phyloP scores from a whole-genome alignment of 495 filamentous ascomycete species.

The Aspergillus haitiensis region DNA sequence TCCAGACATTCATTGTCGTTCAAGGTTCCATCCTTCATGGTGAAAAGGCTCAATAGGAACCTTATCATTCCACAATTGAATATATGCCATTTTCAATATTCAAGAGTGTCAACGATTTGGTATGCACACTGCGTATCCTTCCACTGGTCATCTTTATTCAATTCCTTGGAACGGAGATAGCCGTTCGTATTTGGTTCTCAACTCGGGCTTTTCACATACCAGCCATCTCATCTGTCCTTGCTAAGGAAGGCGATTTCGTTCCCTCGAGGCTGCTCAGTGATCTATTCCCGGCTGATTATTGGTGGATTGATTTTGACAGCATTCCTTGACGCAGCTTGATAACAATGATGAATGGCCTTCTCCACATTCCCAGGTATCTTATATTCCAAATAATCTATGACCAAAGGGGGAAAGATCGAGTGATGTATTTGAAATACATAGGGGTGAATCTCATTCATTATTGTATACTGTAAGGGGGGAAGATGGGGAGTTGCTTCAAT shows the following conservation, averaged over 20 bases:
- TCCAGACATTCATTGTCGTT: background rate
- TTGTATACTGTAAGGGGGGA: background rate
- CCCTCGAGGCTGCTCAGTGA: slow-evolving; percentile 4
- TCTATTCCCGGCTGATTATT: slow-evolving; percentile 5
- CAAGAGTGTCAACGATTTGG: background rate
- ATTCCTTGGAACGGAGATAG: slow-evolving; percentile 6
- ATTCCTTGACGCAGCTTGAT: slow-evolving; percentile 13
- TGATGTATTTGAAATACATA: background rate
- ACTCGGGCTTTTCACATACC: slow-evolving; percentile 1
- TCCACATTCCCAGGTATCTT: slow-evolving; percentile 16
- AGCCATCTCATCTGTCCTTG: slow-evolving; percentile 2
- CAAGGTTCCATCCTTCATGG: background rate
- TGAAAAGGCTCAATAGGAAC: background rate
- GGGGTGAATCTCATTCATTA: background rate
- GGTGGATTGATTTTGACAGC: slow-evolving; percentile 13
- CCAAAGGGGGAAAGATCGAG: slow-evolving; percentile 11
- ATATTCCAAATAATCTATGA: slow-evolving; percentile 12
- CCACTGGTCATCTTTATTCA: background rate
- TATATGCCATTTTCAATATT: background rate
- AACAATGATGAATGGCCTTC: slow-evolving; percentile 4
- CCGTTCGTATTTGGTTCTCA: slow-evolving; percentile 7
- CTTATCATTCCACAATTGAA: background rate
- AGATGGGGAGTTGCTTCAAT: background rate
- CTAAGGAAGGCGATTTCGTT: slow-evolving; percentile 6
- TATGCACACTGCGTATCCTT: background rate